Evolutionary conservation across 1,284 basidiomycete species (phyloP).

Genomic region (Phlebopus sp.): DNA sequence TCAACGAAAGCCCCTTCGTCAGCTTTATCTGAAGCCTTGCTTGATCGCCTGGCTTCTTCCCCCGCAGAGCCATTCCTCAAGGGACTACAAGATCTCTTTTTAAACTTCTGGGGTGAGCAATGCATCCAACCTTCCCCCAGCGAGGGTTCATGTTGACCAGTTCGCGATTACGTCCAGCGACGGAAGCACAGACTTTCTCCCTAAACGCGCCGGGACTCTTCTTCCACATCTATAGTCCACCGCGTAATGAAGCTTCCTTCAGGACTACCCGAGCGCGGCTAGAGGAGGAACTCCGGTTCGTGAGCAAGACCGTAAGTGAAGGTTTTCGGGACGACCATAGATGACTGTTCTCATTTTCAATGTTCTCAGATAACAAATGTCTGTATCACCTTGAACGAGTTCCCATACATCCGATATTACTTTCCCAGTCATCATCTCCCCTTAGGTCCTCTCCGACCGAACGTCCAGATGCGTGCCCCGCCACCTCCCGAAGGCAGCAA

Average conservation of each 20-base stretch:
- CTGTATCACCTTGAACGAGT: conserved; percentile 91
- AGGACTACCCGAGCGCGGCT: conserved; percentile 62
- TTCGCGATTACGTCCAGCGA: conserved; percentile 45
- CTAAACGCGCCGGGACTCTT: conserved; percentile 75
- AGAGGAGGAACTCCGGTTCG: conserved; percentile 81
- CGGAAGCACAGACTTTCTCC: conserved; percentile 83
- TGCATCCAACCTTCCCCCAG: not conserved
- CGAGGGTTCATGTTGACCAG: conserved; percentile 12
- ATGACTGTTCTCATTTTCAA: conserved; percentile 5
- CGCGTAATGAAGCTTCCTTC: conserved; percentile 62
- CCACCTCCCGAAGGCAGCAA: conserved; percentile 60
- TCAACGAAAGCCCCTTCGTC: conserved; percentile 6
- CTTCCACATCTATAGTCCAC: conserved; percentile 85
- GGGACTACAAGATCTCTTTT: conserved; percentile 77
- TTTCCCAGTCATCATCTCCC: conserved; percentile 81
- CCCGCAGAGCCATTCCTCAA: conserved; percentile 69
- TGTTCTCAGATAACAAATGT: conserved; percentile 76
- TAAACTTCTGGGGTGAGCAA: conserved; percentile 82
- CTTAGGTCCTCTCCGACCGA: conserved; percentile 79
- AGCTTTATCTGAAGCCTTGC: conserved; percentile 75
- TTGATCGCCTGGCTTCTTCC: conserved; percentile 70
- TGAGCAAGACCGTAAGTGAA: conserved; percentile 58
- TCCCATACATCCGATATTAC: conserved; percentile 94
- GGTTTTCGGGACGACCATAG: not conserved
- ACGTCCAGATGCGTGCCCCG: conserved; percentile 54